Evolutionary conservation across 2,329 filamentous ascomycete species (phyloP).

Genomic region (Ophiocordyceps australis): DNA sequence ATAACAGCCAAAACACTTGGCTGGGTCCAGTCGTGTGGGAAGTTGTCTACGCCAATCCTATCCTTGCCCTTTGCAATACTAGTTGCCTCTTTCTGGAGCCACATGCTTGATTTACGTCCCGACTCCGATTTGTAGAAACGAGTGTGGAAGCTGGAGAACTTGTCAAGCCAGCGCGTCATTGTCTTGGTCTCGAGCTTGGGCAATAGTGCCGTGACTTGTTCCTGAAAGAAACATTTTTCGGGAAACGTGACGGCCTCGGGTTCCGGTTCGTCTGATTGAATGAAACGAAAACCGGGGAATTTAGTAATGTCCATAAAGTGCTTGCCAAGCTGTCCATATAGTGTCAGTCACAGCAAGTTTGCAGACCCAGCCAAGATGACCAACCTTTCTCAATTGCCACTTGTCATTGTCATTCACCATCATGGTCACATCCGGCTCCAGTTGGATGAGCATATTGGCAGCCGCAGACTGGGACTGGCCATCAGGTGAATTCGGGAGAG

Average conservation of each 20-base stretch:
- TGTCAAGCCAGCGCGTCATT: constrained; percentile 63
- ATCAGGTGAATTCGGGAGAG: too few species aligned
- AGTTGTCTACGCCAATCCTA: constrained; percentile 52
- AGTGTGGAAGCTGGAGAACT: constrained; percentile 62
- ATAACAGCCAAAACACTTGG: constrained; percentile 83
- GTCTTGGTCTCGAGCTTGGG: constrained; percentile 53
- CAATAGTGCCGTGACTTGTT: constrained; percentile 48
- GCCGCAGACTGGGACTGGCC: constrained; percentile 29
- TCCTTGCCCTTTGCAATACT: too few species aligned
- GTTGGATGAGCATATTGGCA: constrained; percentile 29
- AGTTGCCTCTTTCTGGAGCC: too few species aligned
- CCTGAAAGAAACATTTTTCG: constrained; percentile 41
- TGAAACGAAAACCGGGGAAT: too few species aligned
- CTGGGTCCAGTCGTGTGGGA: constrained; percentile 75
- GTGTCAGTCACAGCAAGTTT: background rate
- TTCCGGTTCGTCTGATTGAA: too few species aligned
- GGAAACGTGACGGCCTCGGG: constrained; percentile 45
- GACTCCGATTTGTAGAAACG: constrained; percentile 66
- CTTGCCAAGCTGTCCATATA: constrained; percentile 46
- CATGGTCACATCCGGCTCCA: constrained; percentile 32
- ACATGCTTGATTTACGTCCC: too few species aligned
- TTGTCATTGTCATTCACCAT: constrained; percentile 94
- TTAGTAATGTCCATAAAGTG: constrained; percentile 94
- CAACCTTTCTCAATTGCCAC: constrained; percentile 69
- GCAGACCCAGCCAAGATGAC: background rate